Evolutionary conservation across 1,284 basidiomycete species (phyloP).

Genomic region (Austroboletus niveus): DNA sequence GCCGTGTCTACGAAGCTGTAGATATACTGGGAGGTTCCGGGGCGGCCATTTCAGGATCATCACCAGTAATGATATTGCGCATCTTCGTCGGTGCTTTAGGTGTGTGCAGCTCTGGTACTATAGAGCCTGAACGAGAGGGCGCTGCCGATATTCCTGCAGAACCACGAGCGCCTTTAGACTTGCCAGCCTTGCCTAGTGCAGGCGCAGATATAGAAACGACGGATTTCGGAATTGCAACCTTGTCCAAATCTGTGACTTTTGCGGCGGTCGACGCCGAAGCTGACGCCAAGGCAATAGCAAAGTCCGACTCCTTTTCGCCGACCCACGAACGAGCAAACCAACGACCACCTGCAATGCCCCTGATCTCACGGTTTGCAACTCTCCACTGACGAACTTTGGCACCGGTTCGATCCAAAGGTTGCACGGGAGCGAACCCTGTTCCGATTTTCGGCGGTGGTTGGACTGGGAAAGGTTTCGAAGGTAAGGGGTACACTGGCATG

Average conservation of each 20-base stretch:
- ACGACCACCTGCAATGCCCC: constrained; percentile 75
- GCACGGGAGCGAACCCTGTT: constrained; percentile 64
- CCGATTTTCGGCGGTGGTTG: constrained; percentile 70
- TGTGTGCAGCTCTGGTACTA: constrained; percentile 40
- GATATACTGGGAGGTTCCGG: constrained; percentile 21
- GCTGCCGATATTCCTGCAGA: constrained; percentile 43
- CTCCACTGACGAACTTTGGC: constrained; percentile 68
- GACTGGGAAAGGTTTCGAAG: constrained; percentile 75
- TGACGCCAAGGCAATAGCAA: constrained; percentile 35
- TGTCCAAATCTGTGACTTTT: constrained; percentile 34
- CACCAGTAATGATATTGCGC: constrained; percentile 47
- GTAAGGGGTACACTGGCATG: constrained; percentile 69
- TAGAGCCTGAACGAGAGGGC: constrained; percentile 54
- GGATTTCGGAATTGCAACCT: constrained; percentile 30
- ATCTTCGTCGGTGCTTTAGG: constrained; percentile 56
- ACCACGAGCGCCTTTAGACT: constrained; percentile 39
- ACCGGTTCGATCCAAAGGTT: constrained; percentile 61
- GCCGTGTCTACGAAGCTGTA: constrained; percentile 16
- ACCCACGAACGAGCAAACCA: constrained; percentile 77
- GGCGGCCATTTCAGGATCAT: constrained; percentile 37
- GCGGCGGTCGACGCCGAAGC: constrained; percentile 29
- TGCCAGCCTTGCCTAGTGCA: constrained; percentile 37
- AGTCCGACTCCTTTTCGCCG: constrained; percentile 74
- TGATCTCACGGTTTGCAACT: constrained; percentile 66
- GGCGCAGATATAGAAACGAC: constrained; percentile 41